Conservation (phyloP, 2,329 filamentous ascomycete genomes). For the Microdochium paspali region DNA sequence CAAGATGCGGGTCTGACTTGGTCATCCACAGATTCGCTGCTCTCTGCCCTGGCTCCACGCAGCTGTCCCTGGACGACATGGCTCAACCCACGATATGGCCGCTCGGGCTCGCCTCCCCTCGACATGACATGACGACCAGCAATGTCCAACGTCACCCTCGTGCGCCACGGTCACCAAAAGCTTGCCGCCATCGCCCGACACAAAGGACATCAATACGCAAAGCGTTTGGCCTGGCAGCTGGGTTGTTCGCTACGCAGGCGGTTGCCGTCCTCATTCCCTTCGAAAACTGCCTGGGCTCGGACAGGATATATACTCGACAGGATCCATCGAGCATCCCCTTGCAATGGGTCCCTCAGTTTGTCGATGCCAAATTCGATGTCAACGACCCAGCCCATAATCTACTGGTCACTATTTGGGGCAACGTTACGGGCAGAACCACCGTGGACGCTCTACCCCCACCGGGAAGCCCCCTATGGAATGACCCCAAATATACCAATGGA, state of each 20-base stretch:
- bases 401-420: slow-evolving; percentile 77
- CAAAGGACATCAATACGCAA: neutral
- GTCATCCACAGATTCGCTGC: neutral
- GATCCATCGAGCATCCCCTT: slow-evolving; percentile 40
- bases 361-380: slow-evolving; percentile 66
- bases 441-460: slow-evolving; percentile 48
- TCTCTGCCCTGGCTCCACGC: neutral
- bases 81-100: slow-evolving; percentile 1
- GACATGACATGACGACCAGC: slow-evolving; percentile 5
- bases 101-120: slow-evolving; percentile 2
- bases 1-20: neutral
- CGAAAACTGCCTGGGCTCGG: slow-evolving; percentile 69
- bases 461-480: slow-evolving; percentile 49
- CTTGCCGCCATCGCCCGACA: neutral
- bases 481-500: slow-evolving; percentile 52
- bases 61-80: neutral
- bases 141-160: neutral
- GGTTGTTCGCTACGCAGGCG: slow-evolving; percentile 29
- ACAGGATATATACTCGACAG: slow-evolving; percentile 42
- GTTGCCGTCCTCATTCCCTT: slow-evolving; percentile 64
- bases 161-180: neutral
- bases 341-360: slow-evolving; percentile 69
- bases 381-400: slow-evolving; percentile 52
- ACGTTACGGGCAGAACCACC: slow-evolving; percentile 68
- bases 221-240: slow-evolving; percentile 27